Base-by-base conservation (phyloP, 495 filamentous ascomycete genomes). In the Polyplosphaeria fusca region DNA sequence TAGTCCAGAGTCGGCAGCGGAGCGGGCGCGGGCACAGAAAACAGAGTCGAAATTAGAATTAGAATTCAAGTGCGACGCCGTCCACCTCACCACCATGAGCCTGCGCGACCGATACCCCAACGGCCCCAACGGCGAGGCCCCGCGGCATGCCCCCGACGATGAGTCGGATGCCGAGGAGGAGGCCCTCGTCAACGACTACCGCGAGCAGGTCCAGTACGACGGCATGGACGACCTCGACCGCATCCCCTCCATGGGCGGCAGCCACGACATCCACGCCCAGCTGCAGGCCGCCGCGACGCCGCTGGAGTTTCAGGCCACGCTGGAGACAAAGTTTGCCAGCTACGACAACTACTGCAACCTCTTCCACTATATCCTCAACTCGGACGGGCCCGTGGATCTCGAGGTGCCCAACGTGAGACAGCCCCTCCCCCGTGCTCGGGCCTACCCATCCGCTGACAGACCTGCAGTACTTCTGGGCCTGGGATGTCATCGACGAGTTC, bases 401-500 rank as follows among this genome's bases (percentile, higher is more conserved):
- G 94, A 98, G 71, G 85, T 91, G 56, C 93, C 93, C 61, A 95
- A 91, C 69, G 93, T 96, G 61, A 62, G 73, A 38, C 49, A 26
- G 1, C 7, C n/a, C n/a, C n/a, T n/a, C n/a, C n/a, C n/a, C n/a
- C n/a, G n/a, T 23, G 9, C 7, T 20, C 14, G 19, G 46, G 14
- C 7, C 22, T 1, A 4, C 41, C 1, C 11, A 46, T 35, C 26
- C 42, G 18, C 23, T 32, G 28, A 23, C 37, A 35, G 57, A 55
- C 12, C n/a, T 54, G 32, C 74, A 98, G 93, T 91, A 95, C 75
- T 95, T 90, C 77, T 98, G 93, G 93, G 94, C 93, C 16, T 98
- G 94, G 93, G 93, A 98, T 75, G 94, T 96, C 56, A 97, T 98
- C 73, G 93, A 98, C 68, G 93, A 98, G 70, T 98, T 98, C 77